Evolutionary conservation across 202 grass and related monocot species (phyloP).

Genomic region (Zizania palustris): DNA sequence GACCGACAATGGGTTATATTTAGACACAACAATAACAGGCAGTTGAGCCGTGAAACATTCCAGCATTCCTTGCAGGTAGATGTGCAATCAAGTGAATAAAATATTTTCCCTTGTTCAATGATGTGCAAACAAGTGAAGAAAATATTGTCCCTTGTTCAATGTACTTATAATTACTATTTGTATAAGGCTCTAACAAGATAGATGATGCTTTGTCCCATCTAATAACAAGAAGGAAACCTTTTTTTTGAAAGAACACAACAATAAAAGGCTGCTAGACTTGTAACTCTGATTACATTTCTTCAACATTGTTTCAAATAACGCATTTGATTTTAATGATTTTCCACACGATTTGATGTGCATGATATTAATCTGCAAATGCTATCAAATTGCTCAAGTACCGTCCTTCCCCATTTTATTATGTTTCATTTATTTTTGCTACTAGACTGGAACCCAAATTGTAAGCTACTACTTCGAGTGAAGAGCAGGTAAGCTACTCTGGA

Average conservation of each 20-base stretch:
- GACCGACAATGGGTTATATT: too few relatives aligned
- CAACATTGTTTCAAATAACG: too few relatives aligned
- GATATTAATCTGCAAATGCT: neutral
- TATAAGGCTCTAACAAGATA: neutral
- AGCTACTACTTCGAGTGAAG: neutral
- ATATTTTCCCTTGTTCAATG: too few relatives aligned
- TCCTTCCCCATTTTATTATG: neutral
- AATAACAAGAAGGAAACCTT: neutral
- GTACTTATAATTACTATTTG: neutral
- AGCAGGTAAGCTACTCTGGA: neutral
- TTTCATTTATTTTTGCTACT: neutral
- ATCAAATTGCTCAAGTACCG: neutral
- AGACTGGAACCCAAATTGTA: slow-evolving; percentile 8
- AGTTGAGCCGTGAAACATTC: neutral
- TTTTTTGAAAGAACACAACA: too few relatives aligned
- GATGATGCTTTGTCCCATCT: neutral
- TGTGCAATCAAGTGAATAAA: too few relatives aligned
- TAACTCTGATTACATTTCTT: too few relatives aligned
- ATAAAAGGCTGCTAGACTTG: neutral
- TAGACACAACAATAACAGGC: too few relatives aligned
- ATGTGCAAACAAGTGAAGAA: too few relatives aligned
- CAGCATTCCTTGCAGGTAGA: neutral
- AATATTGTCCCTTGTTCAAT: neutral
- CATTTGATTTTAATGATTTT: neutral
- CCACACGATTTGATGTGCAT: neutral